These are phyloP conservation scores for Penicillium sp. DNA, from an alignment of 2,329 filamentous ascomycete species.

Conservation along the genomic window DNA sequence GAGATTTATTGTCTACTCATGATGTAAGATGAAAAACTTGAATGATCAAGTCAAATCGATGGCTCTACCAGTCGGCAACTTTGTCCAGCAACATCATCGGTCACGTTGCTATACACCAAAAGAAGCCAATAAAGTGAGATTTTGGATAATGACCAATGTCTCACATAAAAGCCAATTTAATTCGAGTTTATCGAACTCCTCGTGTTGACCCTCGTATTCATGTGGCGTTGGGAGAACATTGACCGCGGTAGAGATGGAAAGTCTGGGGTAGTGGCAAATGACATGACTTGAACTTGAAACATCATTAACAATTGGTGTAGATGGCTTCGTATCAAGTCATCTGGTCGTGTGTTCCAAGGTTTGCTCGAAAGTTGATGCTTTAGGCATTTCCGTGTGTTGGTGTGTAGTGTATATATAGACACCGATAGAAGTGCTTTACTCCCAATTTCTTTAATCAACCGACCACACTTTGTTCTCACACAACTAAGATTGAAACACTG, in stretches of 20 bases:
- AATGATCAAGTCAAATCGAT: background rate
- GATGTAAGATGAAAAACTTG: background rate
- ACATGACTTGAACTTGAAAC: background rate
- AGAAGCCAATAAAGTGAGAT: background rate
- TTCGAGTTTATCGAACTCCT: background rate
- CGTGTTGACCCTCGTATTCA: slow-evolving; percentile 14
- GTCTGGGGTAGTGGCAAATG: slow-evolving; percentile 1
- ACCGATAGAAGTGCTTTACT: background rate
- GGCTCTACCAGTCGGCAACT: background rate
- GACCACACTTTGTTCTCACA: background rate
- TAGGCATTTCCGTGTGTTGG: background rate
- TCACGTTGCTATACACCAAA: background rate
- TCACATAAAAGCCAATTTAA: slow-evolving; percentile 13
- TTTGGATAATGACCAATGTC: slow-evolving; percentile 6
- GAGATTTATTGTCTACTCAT: background rate
- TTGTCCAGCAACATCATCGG: background rate
- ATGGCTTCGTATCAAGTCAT: slow-evolving; percentile 8
- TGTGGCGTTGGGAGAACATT: background rate
- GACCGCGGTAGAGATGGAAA: background rate
- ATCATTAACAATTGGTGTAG: background rate
- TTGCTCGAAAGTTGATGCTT: background rate
- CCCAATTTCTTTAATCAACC: background rate
- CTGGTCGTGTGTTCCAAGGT: background rate
- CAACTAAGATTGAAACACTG: background rate
- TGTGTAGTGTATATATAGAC: background rate